phyloP scores from a whole-genome alignment of 306 rosid species.

The Pyrus betulifolia region DNA sequence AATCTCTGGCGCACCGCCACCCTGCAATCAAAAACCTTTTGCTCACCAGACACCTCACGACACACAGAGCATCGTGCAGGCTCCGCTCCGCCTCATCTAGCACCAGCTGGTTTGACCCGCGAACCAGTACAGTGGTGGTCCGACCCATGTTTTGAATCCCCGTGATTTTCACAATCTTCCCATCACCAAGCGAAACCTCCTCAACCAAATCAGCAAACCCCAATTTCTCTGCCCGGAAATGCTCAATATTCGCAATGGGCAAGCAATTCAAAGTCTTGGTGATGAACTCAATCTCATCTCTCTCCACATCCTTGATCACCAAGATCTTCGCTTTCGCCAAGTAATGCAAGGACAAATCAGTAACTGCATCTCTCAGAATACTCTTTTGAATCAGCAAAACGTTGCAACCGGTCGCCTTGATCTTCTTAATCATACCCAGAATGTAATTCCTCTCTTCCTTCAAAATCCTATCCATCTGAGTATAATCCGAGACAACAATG shows the following conservation, averaged over 20 bases:
- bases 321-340: constrained; percentile 92
- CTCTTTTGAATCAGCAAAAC: constrained; percentile 94
- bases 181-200: constrained; percentile 85
- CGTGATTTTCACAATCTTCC: constrained; percentile 83
- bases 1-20: constrained; percentile 97
- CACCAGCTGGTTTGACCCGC: constrained; percentile 82
- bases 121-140: constrained; percentile 82
- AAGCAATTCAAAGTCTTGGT: constrained; percentile 89
- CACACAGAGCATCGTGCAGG: constrained; percentile 95
- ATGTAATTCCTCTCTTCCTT: constrained; percentile 93
- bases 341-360: constrained; percentile 86
- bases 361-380: constrained; percentile 87
- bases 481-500: constrained; percentile 79
- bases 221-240: constrained; percentile 81
- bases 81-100: constrained; percentile 92
- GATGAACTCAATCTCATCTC: constrained; percentile 93
- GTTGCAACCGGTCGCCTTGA: constrained; percentile 80
- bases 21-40: constrained; percentile 93
- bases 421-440: constrained; percentile 92
- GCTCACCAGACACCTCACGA: constrained; percentile 83
- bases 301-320: constrained; percentile 93
- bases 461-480: constrained; percentile 95
- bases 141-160: constrained; percentile 95
- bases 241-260: constrained; percentile 91
- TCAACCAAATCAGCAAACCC: constrained; percentile 90